Evolutionary conservation across 495 filamentous ascomycete genomes (phyloP).

Genomic region (Paragyromitra xinjiangensis): DNA sequence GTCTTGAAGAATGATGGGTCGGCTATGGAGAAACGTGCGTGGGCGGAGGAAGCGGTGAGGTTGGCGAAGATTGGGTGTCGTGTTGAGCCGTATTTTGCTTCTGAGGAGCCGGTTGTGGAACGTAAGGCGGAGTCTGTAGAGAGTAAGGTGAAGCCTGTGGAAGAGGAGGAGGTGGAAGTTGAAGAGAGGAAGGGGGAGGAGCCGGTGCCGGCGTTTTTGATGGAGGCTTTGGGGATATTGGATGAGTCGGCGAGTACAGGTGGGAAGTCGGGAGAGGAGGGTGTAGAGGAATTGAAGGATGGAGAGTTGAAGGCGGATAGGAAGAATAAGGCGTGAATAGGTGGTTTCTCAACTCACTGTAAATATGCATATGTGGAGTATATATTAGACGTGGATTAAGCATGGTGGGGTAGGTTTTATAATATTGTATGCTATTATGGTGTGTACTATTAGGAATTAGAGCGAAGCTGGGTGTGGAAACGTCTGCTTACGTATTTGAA

Average conservation of each 20-base stretch:
- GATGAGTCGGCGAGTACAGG: background rate
- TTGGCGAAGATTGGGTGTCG: conserved; percentile 49
- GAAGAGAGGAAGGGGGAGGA: background rate
- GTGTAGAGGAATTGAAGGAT: background rate
- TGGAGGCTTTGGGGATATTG: conserved; percentile 23
- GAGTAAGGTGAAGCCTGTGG: background rate
- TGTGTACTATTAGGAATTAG: background rate
- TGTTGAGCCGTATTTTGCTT: conserved; percentile 41
- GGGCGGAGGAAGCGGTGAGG: conserved; percentile 47
- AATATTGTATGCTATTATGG: background rate
- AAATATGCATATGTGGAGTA: conserved; percentile 6
- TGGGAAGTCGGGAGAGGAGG: background rate
- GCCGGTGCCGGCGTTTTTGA: background rate
- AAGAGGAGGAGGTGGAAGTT: background rate
- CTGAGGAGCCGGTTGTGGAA: background rate
- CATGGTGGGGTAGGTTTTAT: background rate
- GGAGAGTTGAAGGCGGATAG: background rate
- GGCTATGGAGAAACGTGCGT: conserved; percentile 27
- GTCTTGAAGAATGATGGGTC: conserved; percentile 47
- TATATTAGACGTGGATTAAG: conserved; percentile 2
- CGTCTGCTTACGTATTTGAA: no score
- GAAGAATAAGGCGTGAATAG: background rate
- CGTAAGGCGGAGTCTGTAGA: background rate
- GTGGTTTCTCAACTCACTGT: background rate
- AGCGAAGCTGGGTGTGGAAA: background rate